phyloP scores from a whole-genome alignment of 768 basidiomycete genomes.

The Hygrocybe punicea region DNA sequence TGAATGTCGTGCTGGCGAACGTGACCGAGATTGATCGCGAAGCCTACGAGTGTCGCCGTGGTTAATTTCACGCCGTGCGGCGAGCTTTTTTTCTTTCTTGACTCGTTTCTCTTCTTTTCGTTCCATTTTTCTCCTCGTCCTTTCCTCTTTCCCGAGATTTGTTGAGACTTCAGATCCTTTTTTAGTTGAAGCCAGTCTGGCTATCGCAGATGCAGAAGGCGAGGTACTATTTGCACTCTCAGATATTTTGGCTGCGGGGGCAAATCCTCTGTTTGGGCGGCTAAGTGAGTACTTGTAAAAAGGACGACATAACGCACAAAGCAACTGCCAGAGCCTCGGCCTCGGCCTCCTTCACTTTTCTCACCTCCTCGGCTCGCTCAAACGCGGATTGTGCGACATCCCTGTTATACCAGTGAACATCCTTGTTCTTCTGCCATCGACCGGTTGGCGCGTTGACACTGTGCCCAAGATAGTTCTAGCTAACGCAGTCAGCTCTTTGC shows the following conservation, averaged over 20 bases:
- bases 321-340: constrained; percentile 83
- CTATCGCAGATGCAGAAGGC: constrained; percentile 16
- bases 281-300: background rate
- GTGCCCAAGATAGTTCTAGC: constrained; percentile 90
- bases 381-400: constrained; percentile 45
- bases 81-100: constrained; percentile 49
- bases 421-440: constrained; percentile 97
- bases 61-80: constrained; percentile 33
- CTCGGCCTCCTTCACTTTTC: constrained; percentile 80
- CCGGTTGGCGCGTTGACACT: constrained; percentile 94
- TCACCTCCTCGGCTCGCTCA: constrained; percentile 69
- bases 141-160: constrained; percentile 48
- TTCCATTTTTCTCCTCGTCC: constrained; percentile 47
- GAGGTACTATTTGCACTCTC: constrained; percentile 14
- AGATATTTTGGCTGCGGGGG: constrained; percentile 46
- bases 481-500: background rate
- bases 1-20: constrained; percentile 28
- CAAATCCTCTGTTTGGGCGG: constrained; percentile 60
- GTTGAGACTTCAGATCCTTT: constrained; percentile 24
- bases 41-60: constrained; percentile 23
- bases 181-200: constrained; percentile 19
- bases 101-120: constrained; percentile 60
- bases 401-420: constrained; percentile 92
- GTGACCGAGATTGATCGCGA: constrained; percentile 35
- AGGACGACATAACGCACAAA: constrained; percentile 47